Conservation (phyloP, 1,284 basidiomycete species). For the Rhodofomes roseus region DNA sequence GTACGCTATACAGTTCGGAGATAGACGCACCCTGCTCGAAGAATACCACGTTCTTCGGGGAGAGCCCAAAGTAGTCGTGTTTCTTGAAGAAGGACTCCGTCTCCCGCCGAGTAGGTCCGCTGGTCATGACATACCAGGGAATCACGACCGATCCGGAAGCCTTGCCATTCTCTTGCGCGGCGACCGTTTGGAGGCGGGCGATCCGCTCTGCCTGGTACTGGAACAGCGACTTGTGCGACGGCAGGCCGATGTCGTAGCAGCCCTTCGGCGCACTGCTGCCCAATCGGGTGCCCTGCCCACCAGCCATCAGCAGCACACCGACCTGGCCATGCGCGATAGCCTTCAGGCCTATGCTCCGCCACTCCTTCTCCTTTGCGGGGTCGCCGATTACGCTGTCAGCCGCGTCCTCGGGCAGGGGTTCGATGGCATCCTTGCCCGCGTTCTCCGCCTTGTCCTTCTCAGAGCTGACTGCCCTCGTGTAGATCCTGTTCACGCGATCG, state of each 20-base stretch:
- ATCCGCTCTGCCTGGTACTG: constrained; percentile 97
- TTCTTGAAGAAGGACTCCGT: constrained; percentile 86
- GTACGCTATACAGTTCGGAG: not conserved
- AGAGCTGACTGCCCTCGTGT: constrained; percentile 69
- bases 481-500: constrained; percentile 88
- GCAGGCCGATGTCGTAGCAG: constrained; percentile 95
- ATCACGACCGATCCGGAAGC: constrained; percentile 62
- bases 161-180: constrained; percentile 53
- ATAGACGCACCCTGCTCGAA: constrained; percentile 88
- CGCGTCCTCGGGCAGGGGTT: constrained; percentile 77
- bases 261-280: constrained; percentile 94
- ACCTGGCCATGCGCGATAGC: constrained; percentile 84
- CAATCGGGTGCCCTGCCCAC: constrained; percentile 94
- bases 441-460: constrained; percentile 52
- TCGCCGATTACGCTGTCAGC: constrained; percentile 60
- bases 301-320: constrained; percentile 94
- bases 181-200: constrained; percentile 75
- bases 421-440: constrained; percentile 49
- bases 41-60: constrained; percentile 80
- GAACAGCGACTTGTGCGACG: constrained; percentile 92
- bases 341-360: constrained; percentile 73
- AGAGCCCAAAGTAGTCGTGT: constrained; percentile 83
- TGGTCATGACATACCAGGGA: constrained; percentile 99
- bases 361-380: constrained; percentile 60
- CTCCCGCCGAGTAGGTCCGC: constrained; percentile 86